phyloP scores from a whole-genome alignment of 768 basidiomycete species.

The Lentinus tigrinus region DNA sequence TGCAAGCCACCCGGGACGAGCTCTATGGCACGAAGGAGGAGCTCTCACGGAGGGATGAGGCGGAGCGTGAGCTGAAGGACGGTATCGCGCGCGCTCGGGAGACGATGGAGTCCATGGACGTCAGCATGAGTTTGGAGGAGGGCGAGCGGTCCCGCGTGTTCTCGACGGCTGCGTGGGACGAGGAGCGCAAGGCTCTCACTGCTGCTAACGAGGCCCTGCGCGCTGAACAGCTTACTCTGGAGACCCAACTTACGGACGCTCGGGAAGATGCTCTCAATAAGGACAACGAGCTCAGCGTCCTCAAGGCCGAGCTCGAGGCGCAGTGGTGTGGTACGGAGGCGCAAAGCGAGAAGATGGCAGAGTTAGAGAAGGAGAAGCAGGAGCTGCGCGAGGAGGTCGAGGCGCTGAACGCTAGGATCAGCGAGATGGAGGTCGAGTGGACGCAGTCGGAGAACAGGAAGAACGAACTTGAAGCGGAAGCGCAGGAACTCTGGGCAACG shows the following conservation, averaged over 20 bases:
- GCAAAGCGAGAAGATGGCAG: constrained; percentile 45
- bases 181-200: constrained; percentile 49
- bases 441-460: constrained; percentile 55
- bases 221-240: constrained; percentile 42
- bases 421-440: constrained; percentile 54
- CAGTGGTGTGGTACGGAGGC: constrained; percentile 70
- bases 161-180: constrained; percentile 46
- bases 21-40: constrained; percentile 48
- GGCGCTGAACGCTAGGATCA: constrained; percentile 40
- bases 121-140: constrained; percentile 28
- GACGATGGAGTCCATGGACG: constrained; percentile 55
- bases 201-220: constrained; percentile 41
- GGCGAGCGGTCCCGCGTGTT: constrained; percentile 35
- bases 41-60: constrained; percentile 48
- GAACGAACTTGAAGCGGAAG: constrained; percentile 52
- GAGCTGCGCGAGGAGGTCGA: constrained; percentile 28
- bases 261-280: constrained; percentile 37
- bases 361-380: constrained; percentile 33
- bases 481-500: constrained; percentile 50
- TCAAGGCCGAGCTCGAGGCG: constrained; percentile 66
- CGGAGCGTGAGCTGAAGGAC: constrained; percentile 50
- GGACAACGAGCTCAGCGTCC: constrained; percentile 33
- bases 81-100: constrained; percentile 56
- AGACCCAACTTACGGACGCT: constrained; percentile 35
- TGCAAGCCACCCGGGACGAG: constrained; percentile 39